These are phyloP conservation scores for Flaveria sonorensis DNA, from an alignment of 129 eudicot species.

Conservation along the genomic window DNA sequence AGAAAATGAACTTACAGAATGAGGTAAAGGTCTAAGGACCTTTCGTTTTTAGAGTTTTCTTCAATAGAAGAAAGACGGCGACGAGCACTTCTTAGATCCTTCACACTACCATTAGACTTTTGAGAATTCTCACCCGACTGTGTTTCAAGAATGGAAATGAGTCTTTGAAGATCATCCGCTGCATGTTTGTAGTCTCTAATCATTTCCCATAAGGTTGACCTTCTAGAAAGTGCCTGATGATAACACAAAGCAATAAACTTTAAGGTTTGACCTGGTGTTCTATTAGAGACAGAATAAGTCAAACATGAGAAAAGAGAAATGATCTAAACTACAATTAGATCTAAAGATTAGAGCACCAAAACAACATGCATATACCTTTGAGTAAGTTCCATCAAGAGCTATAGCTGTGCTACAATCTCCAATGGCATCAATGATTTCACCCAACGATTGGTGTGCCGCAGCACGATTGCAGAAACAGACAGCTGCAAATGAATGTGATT, in stretches of 20 bases:
- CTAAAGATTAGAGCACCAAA: slow-evolving; percentile 15
- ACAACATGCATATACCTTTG: slow-evolving; percentile 57
- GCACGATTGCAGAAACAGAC: slow-evolving; percentile 96
- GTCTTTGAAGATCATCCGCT: slow-evolving; percentile 60
- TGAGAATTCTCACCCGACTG: slow-evolving; percentile 44
- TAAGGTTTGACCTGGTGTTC: slow-evolving; percentile 1
- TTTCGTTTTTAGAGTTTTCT: slow-evolving; percentile 60
- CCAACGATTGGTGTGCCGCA: slow-evolving; percentile 88
- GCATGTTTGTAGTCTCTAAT: slow-evolving; percentile 93
- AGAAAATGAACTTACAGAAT: slow-evolving; percentile 64
- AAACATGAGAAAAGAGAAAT: slow-evolving; percentile 4
- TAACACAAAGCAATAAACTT: slow-evolving; percentile 19
- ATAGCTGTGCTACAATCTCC: slow-evolving; percentile 94
- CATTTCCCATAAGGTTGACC: slow-evolving; percentile 89
- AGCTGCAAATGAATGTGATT: slow-evolving; percentile 87
- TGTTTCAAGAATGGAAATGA: slow-evolving; percentile 59
- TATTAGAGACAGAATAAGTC: background rate
- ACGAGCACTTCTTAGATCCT: slow-evolving; percentile 66
- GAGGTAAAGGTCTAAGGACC: slow-evolving; percentile 64
- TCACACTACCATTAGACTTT: slow-evolving; percentile 54
- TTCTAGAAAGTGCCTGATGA: slow-evolving; percentile 84
- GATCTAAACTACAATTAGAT: background rate
- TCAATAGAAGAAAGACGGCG: slow-evolving; percentile 64
- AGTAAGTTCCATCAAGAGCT: slow-evolving; percentile 76
- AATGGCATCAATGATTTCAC: slow-evolving; percentile 83